Evolutionary conservation across 1,139 yeast genomes (phyloP), one percentile per base, ranked within the genome.

Genomic region (Diutina catenulata): DNA sequence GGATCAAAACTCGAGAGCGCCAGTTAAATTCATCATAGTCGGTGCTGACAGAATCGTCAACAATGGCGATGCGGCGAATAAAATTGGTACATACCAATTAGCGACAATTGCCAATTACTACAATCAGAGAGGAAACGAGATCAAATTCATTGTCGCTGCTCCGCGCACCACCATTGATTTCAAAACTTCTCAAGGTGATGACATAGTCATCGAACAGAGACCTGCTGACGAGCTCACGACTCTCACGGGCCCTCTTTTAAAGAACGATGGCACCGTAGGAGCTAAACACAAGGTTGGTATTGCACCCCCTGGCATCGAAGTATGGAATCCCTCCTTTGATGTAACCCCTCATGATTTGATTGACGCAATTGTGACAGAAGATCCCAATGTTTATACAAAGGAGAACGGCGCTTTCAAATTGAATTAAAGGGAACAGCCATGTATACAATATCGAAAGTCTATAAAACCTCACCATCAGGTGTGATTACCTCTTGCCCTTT

Each of bases 321-420:
- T 86, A 1, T 91, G 97, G 96, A 91, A 91, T 51, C 98, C 98
- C 1, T 82, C 96, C 0, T 91, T 91, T 50, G 98, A 91, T 54
- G 88, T 91, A 10, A 86, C 97, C 6, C 95, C 95, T 0, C 76
- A 79, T 49, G 69, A 68, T 36, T 62, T 80, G 37, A 86, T 91
- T 41, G 95, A 87, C 51, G 83, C 87, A 42, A 84, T 91, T 44
- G 84, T 88, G 23, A 88, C 97, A 1, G 97, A 91, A 55, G 59
- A 60, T 20, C 25, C 20, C 22, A 24, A 29, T 8, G 41, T 45
- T 4, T 40, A 39, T 13, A 28, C 14, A 14, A 46, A 43, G 32
- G 25, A 33, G 4, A 37, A 39, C 24, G 43, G 43, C 2, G 20
- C 25, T n/a, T 46, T 45, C 22, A 6, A 23, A 2, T 44, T 44